A percentile compares a stretch with the other conserved stretches of the same genome.
Evolutionary conservation across 176 grass and related monocot genomes (phyloP).

Genomic region (Chloris gayana): DNA sequence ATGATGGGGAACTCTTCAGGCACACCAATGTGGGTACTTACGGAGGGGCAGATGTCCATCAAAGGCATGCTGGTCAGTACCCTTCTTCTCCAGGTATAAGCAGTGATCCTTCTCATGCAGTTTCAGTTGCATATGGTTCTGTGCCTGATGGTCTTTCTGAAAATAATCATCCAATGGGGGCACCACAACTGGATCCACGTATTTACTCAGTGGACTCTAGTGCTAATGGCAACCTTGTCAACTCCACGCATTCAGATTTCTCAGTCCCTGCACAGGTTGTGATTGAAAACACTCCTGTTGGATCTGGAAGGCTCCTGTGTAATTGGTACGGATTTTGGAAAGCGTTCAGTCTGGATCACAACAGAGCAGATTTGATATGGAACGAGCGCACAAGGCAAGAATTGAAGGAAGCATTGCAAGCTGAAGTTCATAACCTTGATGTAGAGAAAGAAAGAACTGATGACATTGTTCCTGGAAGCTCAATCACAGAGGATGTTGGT

Average conservation of each 20-base stretch:
- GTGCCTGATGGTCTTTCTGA: constrained; percentile 38
- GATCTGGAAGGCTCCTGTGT: constrained; percentile 93
- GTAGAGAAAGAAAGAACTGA: constrained; percentile 97
- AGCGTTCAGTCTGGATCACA: constrained; percentile 93
- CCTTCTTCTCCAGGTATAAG: constrained; percentile 45
- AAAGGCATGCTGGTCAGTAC: constrained; percentile 54
- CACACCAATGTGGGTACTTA: constrained; percentile 36
- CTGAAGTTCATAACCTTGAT: constrained; percentile 99
- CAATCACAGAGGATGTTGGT: constrained; percentile 58
- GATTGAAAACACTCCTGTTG: constrained; percentile 96
- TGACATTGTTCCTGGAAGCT: constrained; percentile 84
- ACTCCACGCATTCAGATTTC: constrained; percentile 68
- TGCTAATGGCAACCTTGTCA: constrained; percentile 59
- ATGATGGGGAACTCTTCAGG: constrained; percentile 61
- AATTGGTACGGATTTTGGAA: constrained; percentile 99
- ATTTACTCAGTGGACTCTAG: constrained; percentile 54
- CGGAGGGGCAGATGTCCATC: constrained; percentile 50
- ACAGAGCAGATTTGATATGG: constrained; percentile 97
- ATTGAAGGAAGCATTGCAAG: constrained; percentile 86
- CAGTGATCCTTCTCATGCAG: constrained; percentile 54
- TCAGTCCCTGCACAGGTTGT: constrained; percentile 95
- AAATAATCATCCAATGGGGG: constrained; percentile 51
- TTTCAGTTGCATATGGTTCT: constrained; percentile 48
- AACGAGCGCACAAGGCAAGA: constrained; percentile 97
- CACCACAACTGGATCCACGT: constrained; percentile 52